phyloP scores from a whole-genome alignment of 371 early-diverging fungal genomes.

The Dinochytrium kinnereticum region DNA sequence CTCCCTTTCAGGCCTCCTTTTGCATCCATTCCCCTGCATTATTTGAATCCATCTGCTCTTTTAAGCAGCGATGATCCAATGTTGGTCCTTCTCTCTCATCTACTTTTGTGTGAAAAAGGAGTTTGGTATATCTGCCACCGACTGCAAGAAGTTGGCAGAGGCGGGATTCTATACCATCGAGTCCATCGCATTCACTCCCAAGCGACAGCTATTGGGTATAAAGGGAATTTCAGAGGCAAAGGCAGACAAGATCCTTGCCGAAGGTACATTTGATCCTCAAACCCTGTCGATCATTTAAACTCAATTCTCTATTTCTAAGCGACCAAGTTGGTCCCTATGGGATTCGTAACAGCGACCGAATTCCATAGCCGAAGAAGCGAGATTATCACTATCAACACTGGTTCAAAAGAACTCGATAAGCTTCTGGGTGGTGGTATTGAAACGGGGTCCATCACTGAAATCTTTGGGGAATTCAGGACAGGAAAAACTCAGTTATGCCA shows the following conservation, averaged over 20 bases:
- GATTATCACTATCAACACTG: conserved; percentile 91
- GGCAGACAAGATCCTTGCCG: conserved; percentile 95
- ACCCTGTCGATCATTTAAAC: not conserved
- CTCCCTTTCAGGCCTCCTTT: too few relatives aligned
- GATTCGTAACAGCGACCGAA: conserved; percentile 97
- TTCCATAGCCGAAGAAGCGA: conserved; percentile 89
- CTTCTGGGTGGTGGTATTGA: conserved; percentile 98
- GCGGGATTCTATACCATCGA: conserved; percentile 97
- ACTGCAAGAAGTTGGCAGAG: conserved; percentile 63
- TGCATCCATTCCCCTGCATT: too few relatives aligned
- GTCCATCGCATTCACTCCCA: conserved; percentile 95
- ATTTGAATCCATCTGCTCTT: too few relatives aligned
- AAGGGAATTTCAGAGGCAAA: conserved; percentile 99
- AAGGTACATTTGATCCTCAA: conserved; percentile 64
- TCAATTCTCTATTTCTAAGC: conserved; percentile 65
- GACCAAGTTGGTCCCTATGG: conserved; percentile 93
- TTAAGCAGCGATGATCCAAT: too few relatives aligned
- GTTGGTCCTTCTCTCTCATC: too few relatives aligned
- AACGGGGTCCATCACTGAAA: conserved; percentile 98
- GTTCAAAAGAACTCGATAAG: conserved; percentile 95
- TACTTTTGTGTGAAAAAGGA: too few relatives aligned
- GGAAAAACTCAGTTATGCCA: conserved; percentile 99
- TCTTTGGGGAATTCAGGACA: conserved; percentile 99
- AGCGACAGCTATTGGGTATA: conserved; percentile 87
- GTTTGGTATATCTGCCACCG: conserved; percentile 47